Percentiles rank a stretch among this genome's conserved stretches.
These are phyloP conservation scores for Effrenium voratum DNA, from an alignment of 73 alveolate genomes.

Conservation along the genomic window DNA sequence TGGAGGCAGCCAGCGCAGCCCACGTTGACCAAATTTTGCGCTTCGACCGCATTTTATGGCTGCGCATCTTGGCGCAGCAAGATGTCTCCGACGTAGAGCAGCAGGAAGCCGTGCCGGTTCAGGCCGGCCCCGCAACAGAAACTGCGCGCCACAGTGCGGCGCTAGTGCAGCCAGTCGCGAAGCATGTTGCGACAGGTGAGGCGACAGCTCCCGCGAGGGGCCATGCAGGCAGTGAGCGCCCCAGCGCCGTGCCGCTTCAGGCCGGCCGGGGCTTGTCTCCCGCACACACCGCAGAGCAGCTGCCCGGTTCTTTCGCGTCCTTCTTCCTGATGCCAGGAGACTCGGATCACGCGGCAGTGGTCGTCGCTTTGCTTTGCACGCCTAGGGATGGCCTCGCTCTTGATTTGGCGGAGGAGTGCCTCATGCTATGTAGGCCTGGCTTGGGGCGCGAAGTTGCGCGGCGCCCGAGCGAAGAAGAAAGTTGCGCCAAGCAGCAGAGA, in stretches of 20 bases:
- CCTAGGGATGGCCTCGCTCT: not conserved
- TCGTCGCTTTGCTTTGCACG: not conserved
- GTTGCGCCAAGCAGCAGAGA: not conserved
- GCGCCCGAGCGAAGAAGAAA: not conserved
- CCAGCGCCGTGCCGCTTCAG: not conserved
- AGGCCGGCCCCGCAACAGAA: not conserved
- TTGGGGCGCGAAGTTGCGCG: not conserved
- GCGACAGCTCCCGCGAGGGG: too few species aligned
- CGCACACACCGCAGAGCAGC: not conserved
- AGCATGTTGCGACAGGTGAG: too few species aligned
- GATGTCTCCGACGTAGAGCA: not conserved
- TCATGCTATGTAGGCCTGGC: not conserved
- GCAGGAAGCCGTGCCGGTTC: not conserved
- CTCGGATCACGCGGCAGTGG: not conserved
- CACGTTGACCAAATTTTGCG: not conserved
- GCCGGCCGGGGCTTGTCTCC: not conserved
- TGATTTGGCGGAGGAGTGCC: not conserved
- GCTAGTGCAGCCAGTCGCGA: not conserved
- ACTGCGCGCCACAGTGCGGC: not conserved
- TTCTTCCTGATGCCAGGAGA: not conserved
- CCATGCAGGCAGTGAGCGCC: not conserved
- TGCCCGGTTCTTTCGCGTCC: not conserved
- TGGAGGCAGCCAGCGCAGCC: not conserved
- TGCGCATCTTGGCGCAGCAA: not conserved
- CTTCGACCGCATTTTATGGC: not conserved